Evolutionary conservation across 31 red algal genomes (phyloP), one percentile per base, ranked within the genome.

Genomic region (Endocladia muricata): DNA sequence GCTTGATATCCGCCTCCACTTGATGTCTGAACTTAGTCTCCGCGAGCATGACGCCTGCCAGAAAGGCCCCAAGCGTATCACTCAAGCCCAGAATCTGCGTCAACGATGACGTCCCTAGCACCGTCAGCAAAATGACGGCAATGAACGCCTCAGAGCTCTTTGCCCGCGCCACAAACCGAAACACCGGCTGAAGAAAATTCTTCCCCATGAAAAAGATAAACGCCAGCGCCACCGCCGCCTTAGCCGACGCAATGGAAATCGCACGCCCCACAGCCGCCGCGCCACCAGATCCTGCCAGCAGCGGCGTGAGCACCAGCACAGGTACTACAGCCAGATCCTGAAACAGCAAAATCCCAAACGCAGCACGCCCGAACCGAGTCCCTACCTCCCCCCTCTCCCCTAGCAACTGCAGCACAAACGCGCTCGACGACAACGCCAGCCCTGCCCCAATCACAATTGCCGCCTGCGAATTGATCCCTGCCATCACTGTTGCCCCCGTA

Each of bases 341-440:
- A 55, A 99, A 90, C 44, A 99, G 70, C 21, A 99, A 62, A 41
- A 99, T 93, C 25, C 96, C 96, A 60, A 95, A 99, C 8, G 96
- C 73, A 29, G 88, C 96, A 28, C 86, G 85, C 4, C 96, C 96
- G 69, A 86, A 95, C 7, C 93, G 81, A 38, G 88, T 95, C 7
- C 85, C 92, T 68, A 94, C 78, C 58, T 99, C 92, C 29, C 92
- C 88, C 21, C 84, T 67, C 56, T 99, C 96, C 22, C 64, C 51
- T 11, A 99, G 55, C 7, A 99, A 70, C 88, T 99, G 96, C 21
- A 99, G 79, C 29, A 99, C 96, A 89, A 95, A 99, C 6, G 96
- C 92, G n/a, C 88, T 93, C 6, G 89, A 93, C 25, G 88, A 93
- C 23, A 99, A 74, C 1, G 96, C 96, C 19, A 99, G 37, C 1